Evolutionary conservation across 192 early-diverging fungal genomes (phyloP).

Genomic region (Coemansia sp.): DNA sequence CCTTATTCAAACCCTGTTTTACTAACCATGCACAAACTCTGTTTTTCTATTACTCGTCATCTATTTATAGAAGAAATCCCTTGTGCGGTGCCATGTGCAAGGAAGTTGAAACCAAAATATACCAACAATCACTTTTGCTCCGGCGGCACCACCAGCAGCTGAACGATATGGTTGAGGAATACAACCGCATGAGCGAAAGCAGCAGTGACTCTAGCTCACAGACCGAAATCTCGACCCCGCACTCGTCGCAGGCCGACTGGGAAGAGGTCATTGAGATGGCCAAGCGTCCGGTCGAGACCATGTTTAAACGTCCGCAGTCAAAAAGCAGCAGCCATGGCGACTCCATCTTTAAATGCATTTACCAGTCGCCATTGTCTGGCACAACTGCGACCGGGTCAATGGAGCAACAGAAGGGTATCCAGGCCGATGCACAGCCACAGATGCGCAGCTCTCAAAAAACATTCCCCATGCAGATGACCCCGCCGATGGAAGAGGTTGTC

Average conservation of each 20-base stretch:
- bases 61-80: slow-evolving; percentile 43
- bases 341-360: slow-evolving; percentile 18
- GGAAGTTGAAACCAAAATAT: slow-evolving; percentile 30
- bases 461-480: slow-evolving; percentile 39
- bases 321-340: slow-evolving; percentile 9
- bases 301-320: slow-evolving; percentile 3
- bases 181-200: slow-evolving; percentile 27
- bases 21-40: background rate
- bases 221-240: background rate
- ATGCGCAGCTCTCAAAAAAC: slow-evolving; percentile 13
- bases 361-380: slow-evolving; percentile 18
- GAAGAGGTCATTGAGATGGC: slow-evolving; percentile 51
- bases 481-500: slow-evolving; percentile 42
- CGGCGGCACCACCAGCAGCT: slow-evolving; percentile 28
- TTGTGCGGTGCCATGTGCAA: slow-evolving; percentile 42
- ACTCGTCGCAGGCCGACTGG: slow-evolving; percentile 42
- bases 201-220: slow-evolving; percentile 5
- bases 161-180: slow-evolving; percentile 21
- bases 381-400: slow-evolving; percentile 25
- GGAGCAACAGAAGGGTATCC: slow-evolving; percentile 4
- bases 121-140: slow-evolving; percentile 36
- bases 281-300: slow-evolving; percentile 19
- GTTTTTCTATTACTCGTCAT: background rate
- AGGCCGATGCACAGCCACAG: background rate
- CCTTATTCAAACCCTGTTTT: background rate